Conservation (phyloP, 2,329 filamentous ascomycete genomes). For the Pseudogymnoascus sp. region DNA sequence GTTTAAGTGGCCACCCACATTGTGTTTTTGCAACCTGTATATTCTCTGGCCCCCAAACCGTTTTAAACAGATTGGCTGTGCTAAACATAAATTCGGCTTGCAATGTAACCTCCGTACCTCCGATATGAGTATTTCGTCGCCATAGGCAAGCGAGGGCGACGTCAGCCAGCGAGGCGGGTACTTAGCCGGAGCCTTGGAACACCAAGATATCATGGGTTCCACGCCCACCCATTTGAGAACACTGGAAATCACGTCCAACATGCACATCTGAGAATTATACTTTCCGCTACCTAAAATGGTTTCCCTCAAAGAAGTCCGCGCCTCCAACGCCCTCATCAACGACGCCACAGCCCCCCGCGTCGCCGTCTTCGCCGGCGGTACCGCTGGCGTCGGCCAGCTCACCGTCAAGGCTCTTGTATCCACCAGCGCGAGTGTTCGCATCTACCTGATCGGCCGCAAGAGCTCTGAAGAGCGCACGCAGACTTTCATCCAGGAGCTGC, state of each 20-base stretch:
- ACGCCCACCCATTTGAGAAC: neutral
- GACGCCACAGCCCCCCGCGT: constrained; percentile 12
- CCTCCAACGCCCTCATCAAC: constrained; percentile 13
- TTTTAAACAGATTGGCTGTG: neutral
- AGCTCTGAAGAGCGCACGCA: constrained; percentile 25
- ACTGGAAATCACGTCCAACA: neutral
- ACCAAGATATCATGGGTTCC: neutral
- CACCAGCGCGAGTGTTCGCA: constrained; percentile 31
- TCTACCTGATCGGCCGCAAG: constrained; percentile 43
- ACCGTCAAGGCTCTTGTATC: constrained; percentile 37
- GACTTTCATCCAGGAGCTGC: constrained; percentile 30
- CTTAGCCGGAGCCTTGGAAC: neutral
- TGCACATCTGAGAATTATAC: neutral
- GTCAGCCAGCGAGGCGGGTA: neutral
- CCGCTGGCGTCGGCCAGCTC: constrained; percentile 42
- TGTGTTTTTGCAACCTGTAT: no score
- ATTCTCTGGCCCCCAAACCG: neutral
- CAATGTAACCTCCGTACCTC: neutral
- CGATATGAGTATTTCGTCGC: neutral
- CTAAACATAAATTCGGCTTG: neutral
- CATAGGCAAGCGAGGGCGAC: neutral
- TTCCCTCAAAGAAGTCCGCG: neutral
- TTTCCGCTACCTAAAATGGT: neutral
- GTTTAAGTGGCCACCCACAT: no score
- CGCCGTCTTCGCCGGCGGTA: constrained; percentile 44